phyloP scores from a whole-genome alignment of 225 moss, liverwort and hornwort species.

The Polytrichum formosum region DNA sequence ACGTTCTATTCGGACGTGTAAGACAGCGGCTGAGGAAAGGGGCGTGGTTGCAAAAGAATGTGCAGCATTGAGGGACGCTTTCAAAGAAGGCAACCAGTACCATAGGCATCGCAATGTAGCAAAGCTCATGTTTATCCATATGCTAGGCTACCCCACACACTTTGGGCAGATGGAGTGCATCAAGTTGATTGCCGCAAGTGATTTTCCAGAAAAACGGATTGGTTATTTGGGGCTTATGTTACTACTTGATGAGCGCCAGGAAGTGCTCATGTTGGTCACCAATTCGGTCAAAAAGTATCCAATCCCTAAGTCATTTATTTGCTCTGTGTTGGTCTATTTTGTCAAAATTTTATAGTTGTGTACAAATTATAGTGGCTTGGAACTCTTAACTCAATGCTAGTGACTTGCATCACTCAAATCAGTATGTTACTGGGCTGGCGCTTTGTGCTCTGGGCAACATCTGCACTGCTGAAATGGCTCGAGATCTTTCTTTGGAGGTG shows the following conservation, averaged over 20 bases:
- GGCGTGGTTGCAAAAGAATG: slow-evolving; percentile 56
- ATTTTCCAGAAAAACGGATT: slow-evolving; percentile 60
- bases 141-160: slow-evolving; percentile 69
- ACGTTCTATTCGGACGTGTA: slow-evolving; percentile 51
- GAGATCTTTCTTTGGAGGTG: slow-evolving; percentile 81
- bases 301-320: slow-evolving; percentile 5
- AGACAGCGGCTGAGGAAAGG: slow-evolving; percentile 64
- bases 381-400: slow-evolving; percentile 65
- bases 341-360: neutral
- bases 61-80: slow-evolving; percentile 44
- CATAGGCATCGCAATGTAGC: slow-evolving; percentile 65
- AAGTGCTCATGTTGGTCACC: slow-evolving; percentile 62
- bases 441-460: slow-evolving; percentile 93
- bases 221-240: slow-evolving; percentile 71
- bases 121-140: slow-evolving; percentile 72
- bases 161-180: slow-evolving; percentile 74
- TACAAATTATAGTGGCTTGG: neutral
- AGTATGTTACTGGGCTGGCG: slow-evolving; percentile 85
- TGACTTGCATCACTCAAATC: slow-evolving; percentile 86
- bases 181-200: slow-evolving; percentile 53
- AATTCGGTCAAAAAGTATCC: slow-evolving; percentile 65
- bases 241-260: slow-evolving; percentile 69
- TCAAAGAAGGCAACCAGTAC: slow-evolving; percentile 46
- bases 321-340: neutral
- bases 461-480: slow-evolving; percentile 88